Evolutionary conservation across 192 early-diverging fungal species (phyloP).

Genomic region (Fimicolochytrium jonesii): DNA sequence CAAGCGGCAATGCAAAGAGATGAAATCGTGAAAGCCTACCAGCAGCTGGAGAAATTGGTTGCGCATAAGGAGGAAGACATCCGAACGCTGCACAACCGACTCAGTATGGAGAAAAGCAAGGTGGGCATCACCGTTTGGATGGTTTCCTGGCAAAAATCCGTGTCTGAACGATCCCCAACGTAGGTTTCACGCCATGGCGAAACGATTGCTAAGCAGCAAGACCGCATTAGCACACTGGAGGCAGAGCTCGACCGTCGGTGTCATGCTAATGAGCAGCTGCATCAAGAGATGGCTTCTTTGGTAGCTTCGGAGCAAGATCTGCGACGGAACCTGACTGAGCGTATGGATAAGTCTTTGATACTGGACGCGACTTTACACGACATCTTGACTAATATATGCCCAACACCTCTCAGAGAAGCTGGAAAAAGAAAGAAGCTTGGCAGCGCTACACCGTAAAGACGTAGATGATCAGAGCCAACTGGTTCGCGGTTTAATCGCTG

Average conservation of each 20-base stretch:
- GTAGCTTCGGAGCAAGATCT: not conserved
- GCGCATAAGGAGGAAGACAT: not conserved
- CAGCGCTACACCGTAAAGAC: not conserved
- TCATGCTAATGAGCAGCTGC: not conserved
- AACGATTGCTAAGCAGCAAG: not conserved
- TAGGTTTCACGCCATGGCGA: too few relatives aligned
- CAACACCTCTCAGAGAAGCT: slow-evolving; percentile 6
- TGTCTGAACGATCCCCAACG: too few relatives aligned
- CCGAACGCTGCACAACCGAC: not conserved
- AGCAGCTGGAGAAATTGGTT: not conserved
- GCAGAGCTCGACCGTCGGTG: not conserved
- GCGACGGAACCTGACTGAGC: not conserved
- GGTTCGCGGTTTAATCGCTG: slow-evolving; percentile 8
- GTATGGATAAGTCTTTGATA: not conserved
- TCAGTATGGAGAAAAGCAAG: not conserved
- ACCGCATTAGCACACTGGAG: not conserved
- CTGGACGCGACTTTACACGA: not conserved
- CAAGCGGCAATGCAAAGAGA: not conserved
- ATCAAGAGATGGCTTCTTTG: not conserved
- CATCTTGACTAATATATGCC: too few relatives aligned
- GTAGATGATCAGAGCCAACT: not conserved
- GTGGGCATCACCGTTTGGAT: too few relatives aligned
- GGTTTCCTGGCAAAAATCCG: too few relatives aligned
- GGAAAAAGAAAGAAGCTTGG: slow-evolving; percentile 2
- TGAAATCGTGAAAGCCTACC: not conserved